Percentiles rank a stretch among this genome's conserved stretches.
These are phyloP conservation scores for Peronospora tabacina DNA, from an alignment of 352 stramenopile species.

Conservation along the genomic window DNA sequence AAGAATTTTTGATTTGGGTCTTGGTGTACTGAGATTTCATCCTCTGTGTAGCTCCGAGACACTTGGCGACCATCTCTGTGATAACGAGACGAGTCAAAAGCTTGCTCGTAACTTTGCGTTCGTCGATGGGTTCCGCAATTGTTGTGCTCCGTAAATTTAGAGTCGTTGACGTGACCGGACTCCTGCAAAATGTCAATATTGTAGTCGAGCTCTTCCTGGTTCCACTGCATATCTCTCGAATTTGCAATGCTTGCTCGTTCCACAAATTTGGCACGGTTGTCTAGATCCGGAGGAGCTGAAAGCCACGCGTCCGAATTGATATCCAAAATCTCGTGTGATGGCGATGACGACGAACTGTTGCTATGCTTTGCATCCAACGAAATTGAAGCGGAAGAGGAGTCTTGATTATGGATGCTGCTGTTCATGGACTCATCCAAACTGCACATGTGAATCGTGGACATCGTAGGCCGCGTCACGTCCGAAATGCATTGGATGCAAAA, in stretches of 20 bases:
- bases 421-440: conserved; percentile 25
- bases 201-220: conserved; percentile 34
- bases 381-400: conserved; percentile 14
- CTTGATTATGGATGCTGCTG: conserved; percentile 7
- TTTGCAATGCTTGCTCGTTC: conserved; percentile 16
- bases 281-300: conserved; percentile 16
- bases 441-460: conserved; percentile 25
- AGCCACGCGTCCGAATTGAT: conserved; percentile 22
- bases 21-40: conserved; percentile 6
- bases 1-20: conserved; percentile 31
- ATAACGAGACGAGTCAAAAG: conserved; percentile 3
- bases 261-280: conserved; percentile 24
- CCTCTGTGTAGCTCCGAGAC: conserved; percentile 10
- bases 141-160: conserved; percentile 6
- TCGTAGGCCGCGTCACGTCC: conserved; percentile 23
- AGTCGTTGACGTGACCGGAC: conserved; percentile 18
- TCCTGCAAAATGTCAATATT: conserved; percentile 23
- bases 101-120: conserved; percentile 11
- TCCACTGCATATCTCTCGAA: conserved; percentile 30
- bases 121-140: conserved; percentile 1
- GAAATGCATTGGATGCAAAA: conserved; percentile 57
- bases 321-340: conserved; percentile 21
- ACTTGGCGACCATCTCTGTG: conserved; percentile 9
- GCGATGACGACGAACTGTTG: conserved; percentile 14
- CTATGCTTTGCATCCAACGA: conserved; percentile 13